phyloP scores from a whole-genome alignment of 495 filamentous ascomycete genomes.

The Trichoderma reesei region DNA sequence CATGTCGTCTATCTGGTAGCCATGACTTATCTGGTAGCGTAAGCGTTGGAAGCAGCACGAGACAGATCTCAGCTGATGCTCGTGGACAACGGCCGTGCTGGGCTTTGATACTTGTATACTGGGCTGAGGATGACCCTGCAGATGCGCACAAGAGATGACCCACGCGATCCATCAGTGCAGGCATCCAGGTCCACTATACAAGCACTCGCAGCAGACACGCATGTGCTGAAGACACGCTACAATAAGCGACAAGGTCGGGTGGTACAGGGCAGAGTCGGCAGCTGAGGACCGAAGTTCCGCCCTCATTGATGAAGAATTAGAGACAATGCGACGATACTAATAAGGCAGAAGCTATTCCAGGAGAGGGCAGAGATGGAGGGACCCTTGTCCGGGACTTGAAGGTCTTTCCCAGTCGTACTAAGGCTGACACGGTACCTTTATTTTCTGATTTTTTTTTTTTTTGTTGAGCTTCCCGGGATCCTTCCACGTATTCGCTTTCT shows the following conservation, averaged over 20 bases:
- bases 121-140: no score
- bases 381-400: neutral
- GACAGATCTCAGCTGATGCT: neutral
- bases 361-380: no score
- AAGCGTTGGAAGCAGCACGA: neutral
- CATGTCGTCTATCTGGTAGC: neutral
- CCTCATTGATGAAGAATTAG: neutral
- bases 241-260: neutral
- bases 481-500: neutral
- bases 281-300: neutral
- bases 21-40: neutral
- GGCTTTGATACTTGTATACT: no score
- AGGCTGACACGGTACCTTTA: neutral
- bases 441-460: no score
- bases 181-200: no score
- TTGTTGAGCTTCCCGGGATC: neutral
- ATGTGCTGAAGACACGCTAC: no score
- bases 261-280: neutral
- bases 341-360: neutral
- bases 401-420: neutral
- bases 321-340: neutral
- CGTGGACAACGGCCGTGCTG: neutral
- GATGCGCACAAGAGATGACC: no score
- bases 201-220: neutral
- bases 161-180: no score